Evolutionary conservation across 139 green algal genomes (phyloP), one percentile per base, ranked within the genome.

Genomic region (Chlamydomonas sp.): DNA sequence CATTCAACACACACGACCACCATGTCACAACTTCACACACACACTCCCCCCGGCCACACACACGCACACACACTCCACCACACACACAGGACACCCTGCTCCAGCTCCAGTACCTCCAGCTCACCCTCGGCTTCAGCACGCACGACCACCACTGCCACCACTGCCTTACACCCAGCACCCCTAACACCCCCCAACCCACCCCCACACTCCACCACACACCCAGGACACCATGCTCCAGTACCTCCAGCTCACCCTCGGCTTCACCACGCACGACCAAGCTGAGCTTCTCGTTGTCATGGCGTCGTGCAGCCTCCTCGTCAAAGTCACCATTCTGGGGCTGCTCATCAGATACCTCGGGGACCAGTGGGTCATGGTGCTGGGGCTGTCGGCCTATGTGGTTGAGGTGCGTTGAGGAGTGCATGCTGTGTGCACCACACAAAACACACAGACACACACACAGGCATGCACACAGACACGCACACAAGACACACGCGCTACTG

Each of bases 91-190:
- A 91, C 67, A 73, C 91, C 58, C 68, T 94, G n/a, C n/a, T n/a
- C n/a, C n/a, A n/a, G 26, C 67, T 88, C 8, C 88, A 95, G 76
- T 95, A 94, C 78, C 76, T 94, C 22, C 87, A n/a, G n/a, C n/a
- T n/a, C n/a, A n/a, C n/a, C n/a, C n/a, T n/a, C n/a, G n/a, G n/a
- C n/a, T n/a, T n/a, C n/a, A n/a, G n/a, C n/a, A n/a, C n/a, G n/a
- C n/a, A n/a, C n/a, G n/a, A n/a, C n/a, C n/a, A n/a, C n/a, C n/a
- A n/a, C n/a, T n/a, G n/a, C n/a, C n/a, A n/a, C n/a, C n/a, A n/a
- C n/a, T n/a, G n/a, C n/a, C n/a, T n/a, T n/a, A n/a, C n/a, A n/a
- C n/a, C n/a, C n/a, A n/a, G n/a, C n/a, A n/a, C n/a, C n/a, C n/a
- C n/a, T n/a, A n/a, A n/a, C n/a, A n/a, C n/a, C n/a, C n/a, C n/a